These are phyloP conservation scores for Phytophthora palmivora DNA, from an alignment of 352 stramenopile genomes.

Conservation along the genomic window DNA sequence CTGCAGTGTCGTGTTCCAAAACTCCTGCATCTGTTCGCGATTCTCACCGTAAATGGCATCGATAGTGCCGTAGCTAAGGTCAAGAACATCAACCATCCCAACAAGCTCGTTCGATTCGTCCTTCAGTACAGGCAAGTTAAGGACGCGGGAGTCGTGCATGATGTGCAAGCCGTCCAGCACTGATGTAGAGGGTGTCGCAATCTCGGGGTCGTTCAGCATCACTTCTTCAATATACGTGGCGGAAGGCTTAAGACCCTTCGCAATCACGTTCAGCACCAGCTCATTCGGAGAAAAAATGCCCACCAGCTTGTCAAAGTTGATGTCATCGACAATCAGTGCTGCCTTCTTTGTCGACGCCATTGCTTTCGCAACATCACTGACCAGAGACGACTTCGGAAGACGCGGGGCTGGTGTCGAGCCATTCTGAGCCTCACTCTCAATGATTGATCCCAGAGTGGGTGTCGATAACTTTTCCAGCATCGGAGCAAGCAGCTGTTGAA, in stretches of 20 bases:
- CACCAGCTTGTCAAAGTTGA: constrained; percentile 88
- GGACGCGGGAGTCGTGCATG: constrained; percentile 86
- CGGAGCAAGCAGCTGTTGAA: constrained; percentile 79
- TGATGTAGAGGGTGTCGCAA: constrained; percentile 66
- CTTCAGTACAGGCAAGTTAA: constrained; percentile 83
- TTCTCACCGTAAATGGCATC: constrained; percentile 89
- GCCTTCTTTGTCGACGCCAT: constrained; percentile 92
- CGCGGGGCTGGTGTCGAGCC: constrained; percentile 63
- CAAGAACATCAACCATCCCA: constrained; percentile 85
- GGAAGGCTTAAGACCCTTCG: constrained; percentile 90
- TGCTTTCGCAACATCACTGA: constrained; percentile 74
- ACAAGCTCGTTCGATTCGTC: constrained; percentile 73
- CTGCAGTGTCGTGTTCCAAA: constrained; percentile 88
- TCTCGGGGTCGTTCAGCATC: constrained; percentile 89
- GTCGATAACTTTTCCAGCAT: constrained; percentile 88
- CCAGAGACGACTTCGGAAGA: constrained; percentile 87
- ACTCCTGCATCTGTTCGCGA: constrained; percentile 90
- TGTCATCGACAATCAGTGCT: constrained; percentile 92
- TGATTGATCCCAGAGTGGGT: constrained; percentile 84
- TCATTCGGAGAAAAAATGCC: constrained; percentile 98
- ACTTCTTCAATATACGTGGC: constrained; percentile 92
- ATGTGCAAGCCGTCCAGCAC: constrained; percentile 90
- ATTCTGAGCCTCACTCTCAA: constrained; percentile 76
- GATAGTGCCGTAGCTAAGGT: constrained; percentile 89
- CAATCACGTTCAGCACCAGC: constrained; percentile 96